phyloP scores from a whole-genome alignment of 169 alveolate genomes.

The Eimeria praecox region DNA sequence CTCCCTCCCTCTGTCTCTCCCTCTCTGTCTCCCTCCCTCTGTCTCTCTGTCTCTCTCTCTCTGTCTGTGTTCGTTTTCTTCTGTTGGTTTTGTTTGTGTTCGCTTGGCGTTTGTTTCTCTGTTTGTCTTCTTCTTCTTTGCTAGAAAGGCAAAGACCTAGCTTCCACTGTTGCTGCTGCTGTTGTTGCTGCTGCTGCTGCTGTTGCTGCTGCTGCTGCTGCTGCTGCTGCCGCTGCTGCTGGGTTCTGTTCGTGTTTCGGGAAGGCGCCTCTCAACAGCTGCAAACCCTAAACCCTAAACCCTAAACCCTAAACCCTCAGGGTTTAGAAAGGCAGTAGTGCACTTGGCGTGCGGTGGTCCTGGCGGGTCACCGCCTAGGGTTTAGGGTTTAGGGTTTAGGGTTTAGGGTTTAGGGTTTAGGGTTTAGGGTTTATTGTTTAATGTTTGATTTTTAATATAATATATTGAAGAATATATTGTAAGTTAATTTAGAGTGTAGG shows the following conservation, averaged over 20 bases:
- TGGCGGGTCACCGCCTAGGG: conserved; percentile 23
- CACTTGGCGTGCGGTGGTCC: background rate
- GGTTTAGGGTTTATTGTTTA: background rate
- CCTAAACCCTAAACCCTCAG: conserved; percentile 35
- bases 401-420: conserved; percentile 27
- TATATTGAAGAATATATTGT: background rate
- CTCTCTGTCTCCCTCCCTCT: background rate
- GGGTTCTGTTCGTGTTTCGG: background rate
- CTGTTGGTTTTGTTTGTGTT: background rate
- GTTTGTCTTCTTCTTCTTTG: too few relatives aligned
- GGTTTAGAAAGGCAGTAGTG: background rate
- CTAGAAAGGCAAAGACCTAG: background rate
- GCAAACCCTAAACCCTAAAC: conserved; percentile 34
- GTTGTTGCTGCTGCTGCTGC: background rate
- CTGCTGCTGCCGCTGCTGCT: conserved; percentile 19
- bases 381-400: conserved; percentile 23
- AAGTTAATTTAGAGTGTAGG: background rate
- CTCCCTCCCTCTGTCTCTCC: background rate
- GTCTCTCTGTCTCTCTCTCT: background rate
- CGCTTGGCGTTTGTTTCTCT: background rate
- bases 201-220: conserved; percentile 37
- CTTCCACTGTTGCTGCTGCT: background rate
- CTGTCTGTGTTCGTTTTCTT: background rate
- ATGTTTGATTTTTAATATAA: background rate
- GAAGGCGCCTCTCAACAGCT: background rate